Evolutionary conservation across 768 basidiomycete genomes (phyloP).

Genomic region (Dictyophora rubrovolvata): DNA sequence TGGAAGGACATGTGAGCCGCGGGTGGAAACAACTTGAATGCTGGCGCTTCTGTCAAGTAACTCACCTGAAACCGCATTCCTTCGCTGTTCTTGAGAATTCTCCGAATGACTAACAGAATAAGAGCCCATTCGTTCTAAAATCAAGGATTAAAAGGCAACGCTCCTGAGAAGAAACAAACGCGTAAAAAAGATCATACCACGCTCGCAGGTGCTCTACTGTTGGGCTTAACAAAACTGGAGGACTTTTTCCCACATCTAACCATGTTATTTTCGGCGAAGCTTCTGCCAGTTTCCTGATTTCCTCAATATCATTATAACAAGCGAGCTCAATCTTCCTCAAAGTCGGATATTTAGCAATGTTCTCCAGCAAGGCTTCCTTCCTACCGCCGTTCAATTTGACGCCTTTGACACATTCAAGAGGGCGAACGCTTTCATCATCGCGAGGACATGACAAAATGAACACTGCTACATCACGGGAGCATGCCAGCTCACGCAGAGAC

Average conservation of each 20-base stretch:
- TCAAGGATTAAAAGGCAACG: background rate
- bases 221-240: slow-evolving; percentile 7
- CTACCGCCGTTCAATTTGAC: slow-evolving; percentile 35
- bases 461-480: slow-evolving; percentile 36
- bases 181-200: slow-evolving; percentile 13
- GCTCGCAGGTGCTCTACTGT: slow-evolving; percentile 27
- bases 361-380: slow-evolving; percentile 31
- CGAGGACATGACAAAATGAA: slow-evolving; percentile 39
- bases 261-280: slow-evolving; percentile 39
- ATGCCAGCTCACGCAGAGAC: slow-evolving; percentile 36
- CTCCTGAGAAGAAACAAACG: no score
- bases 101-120: no score
- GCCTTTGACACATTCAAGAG: slow-evolving; percentile 47
- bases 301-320: slow-evolving; percentile 54
- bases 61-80: no score
- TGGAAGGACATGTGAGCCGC: no score
- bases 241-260: slow-evolving; percentile 42
- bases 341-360: slow-evolving; percentile 26
- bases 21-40: no score
- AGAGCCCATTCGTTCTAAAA: slow-evolving; percentile 43
- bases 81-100: no score
- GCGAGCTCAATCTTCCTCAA: slow-evolving; percentile 43
- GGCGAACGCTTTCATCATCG: slow-evolving; percentile 26
- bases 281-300: slow-evolving; percentile 38
- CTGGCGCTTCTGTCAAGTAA: no score